phyloP scores from a whole-genome alignment of 805 yeast genomes.

The Candida parachauliodes region DNA sequence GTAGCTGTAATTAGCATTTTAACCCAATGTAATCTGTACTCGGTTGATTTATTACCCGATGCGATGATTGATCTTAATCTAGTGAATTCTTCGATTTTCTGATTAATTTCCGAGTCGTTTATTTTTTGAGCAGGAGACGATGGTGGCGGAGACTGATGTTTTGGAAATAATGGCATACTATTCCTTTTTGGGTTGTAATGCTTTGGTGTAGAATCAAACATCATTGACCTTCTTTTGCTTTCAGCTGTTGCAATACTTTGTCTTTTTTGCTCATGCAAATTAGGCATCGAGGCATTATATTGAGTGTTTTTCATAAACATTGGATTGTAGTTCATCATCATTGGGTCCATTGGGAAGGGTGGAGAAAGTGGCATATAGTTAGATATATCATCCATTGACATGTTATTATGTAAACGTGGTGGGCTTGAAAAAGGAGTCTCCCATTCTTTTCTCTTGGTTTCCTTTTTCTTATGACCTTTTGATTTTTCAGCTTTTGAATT shows the following conservation, averaged over 20 bases:
- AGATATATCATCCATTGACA: slow-evolving; percentile 3
- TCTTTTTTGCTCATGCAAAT: slow-evolving; percentile 11
- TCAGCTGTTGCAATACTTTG: slow-evolving; percentile 18
- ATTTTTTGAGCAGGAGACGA: slow-evolving; percentile 10
- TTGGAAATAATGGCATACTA: slow-evolving; percentile 12
- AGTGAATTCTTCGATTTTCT: slow-evolving; percentile 32
- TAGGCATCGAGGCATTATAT: slow-evolving; percentile 9
- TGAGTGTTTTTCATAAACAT: slow-evolving; percentile 19
- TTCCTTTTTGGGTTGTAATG: slow-evolving; percentile 5
- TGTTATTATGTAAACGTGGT: neutral
- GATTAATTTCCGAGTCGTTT: slow-evolving; percentile 23
- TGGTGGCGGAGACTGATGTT: slow-evolving; percentile 5
- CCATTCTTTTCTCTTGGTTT: neutral
- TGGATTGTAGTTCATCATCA: slow-evolving; percentile 11
- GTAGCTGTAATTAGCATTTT: slow-evolving; percentile 39
- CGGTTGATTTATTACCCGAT: slow-evolving; percentile 39
- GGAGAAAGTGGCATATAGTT: slow-evolving; percentile 4
- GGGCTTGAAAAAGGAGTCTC: neutral
- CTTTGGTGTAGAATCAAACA: slow-evolving; percentile 5
- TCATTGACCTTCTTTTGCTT: slow-evolving; percentile 14
- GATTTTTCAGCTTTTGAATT: neutral
- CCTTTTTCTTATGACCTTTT: slow-evolving; percentile 2
- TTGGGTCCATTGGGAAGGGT: slow-evolving; percentile 3
- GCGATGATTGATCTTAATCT: slow-evolving; percentile 34
- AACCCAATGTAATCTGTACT: slow-evolving; percentile 40